phyloP scores from a whole-genome alignment of 176 grass and related monocot species.

The Paspalum vaginatum region DNA sequence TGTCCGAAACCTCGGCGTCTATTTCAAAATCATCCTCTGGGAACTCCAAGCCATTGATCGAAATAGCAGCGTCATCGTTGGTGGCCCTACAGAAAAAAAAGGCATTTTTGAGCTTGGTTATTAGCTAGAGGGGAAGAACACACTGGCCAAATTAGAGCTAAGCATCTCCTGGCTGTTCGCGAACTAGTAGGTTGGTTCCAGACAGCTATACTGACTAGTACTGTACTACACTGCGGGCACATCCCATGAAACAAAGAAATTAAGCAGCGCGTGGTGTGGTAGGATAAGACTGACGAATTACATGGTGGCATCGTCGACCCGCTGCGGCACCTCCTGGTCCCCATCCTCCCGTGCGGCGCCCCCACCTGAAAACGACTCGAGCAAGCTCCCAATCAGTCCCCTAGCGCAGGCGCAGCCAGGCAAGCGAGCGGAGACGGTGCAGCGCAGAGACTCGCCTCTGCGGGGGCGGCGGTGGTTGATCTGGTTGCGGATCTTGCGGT shows the following conservation, averaged over 20 bases:
- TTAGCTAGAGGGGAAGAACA: background rate
- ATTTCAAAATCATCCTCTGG: constrained; percentile 60
- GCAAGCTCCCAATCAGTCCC: background rate
- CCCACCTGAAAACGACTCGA: constrained; percentile 36
- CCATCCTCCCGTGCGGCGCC: constrained; percentile 21
- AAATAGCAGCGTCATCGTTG: constrained; percentile 29
- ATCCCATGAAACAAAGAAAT: background rate
- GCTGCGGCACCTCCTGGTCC: constrained; percentile 19
- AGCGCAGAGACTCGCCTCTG: constrained; percentile 16
- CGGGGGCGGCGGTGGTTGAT: constrained; percentile 63
- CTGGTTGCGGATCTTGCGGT: constrained; percentile 73
- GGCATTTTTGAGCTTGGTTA: constrained; percentile 5
- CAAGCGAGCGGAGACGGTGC: background rate
- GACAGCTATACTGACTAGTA: too few species aligned
- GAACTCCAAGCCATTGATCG: constrained; percentile 53
- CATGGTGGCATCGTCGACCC: constrained; percentile 8
- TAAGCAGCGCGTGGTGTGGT: background rate
- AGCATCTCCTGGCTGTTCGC: background rate
- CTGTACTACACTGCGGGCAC: background rate
- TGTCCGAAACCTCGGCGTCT: constrained; percentile 65
- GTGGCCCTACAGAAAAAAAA: constrained; percentile 46
- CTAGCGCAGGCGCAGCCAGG: background rate
- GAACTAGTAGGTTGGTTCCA: background rate
- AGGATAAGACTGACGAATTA: background rate
- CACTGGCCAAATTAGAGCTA: background rate